A percentile compares a stretch with the other conserved stretches of the same genome.
phyloP scores from a whole-genome alignment of 2,329 filamentous ascomycete genomes.

The Xylariaceae sp. region DNA sequence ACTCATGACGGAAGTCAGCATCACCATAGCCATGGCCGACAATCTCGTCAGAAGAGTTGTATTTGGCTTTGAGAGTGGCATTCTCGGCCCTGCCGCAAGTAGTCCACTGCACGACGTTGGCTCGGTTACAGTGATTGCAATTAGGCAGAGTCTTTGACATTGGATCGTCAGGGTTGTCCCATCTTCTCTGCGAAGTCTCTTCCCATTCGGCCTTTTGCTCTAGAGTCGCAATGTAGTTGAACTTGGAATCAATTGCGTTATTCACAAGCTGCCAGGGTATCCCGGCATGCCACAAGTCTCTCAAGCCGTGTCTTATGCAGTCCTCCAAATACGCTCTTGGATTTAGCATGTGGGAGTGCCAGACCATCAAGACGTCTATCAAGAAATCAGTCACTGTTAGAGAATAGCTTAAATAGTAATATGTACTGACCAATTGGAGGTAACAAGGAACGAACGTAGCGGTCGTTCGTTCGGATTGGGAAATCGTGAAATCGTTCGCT shows the following conservation, averaged over 20 bases:
- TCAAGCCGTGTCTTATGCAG: slow-evolving; percentile 54
- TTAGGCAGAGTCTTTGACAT: slow-evolving; percentile 40
- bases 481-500: slow-evolving; percentile 31
- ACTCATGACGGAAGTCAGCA: slow-evolving; percentile 46
- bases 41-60: slow-evolving; percentile 32
- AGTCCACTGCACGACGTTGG: slow-evolving; percentile 56
- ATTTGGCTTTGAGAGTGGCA: slow-evolving; percentile 14
- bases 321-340: slow-evolving; percentile 72
- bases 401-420: slow-evolving; percentile 1
- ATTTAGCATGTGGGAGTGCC: slow-evolving; percentile 77
- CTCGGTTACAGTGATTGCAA: slow-evolving; percentile 52
- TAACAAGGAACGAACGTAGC: slow-evolving; percentile 36
- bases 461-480: background rate
- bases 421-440: slow-evolving; percentile 53
- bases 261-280: slow-evolving; percentile 64
- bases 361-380: slow-evolving; percentile 71
- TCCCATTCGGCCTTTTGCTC: slow-evolving; percentile 46
- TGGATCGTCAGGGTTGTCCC: slow-evolving; percentile 57
- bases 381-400: slow-evolving; percentile 21
- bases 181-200: slow-evolving; percentile 44
- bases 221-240: slow-evolving; percentile 50
- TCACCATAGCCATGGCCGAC: slow-evolving; percentile 59
- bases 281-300: slow-evolving; percentile 55
- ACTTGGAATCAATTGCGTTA: slow-evolving; percentile 53
- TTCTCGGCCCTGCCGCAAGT: slow-evolving; percentile 39